Percentiles rank a stretch among this genome's conserved stretches.
Conservation (phyloP, 2,329 filamentous ascomycete species). For the Aspergillus amoenus region DNA sequence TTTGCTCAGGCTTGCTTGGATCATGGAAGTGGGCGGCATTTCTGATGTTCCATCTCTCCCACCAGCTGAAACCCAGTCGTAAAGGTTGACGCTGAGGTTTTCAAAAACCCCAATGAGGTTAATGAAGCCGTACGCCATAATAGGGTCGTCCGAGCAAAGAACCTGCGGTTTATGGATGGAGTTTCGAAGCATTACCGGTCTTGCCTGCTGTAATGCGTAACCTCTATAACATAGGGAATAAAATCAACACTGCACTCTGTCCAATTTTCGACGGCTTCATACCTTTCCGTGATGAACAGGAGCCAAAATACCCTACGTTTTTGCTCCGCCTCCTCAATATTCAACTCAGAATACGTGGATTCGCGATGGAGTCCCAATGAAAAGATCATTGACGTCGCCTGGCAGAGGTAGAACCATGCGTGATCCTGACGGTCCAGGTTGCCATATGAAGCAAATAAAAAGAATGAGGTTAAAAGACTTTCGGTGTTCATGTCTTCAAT, state of each 20-base stretch:
- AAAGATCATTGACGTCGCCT: slow-evolving; percentile 67
- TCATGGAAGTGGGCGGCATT: slow-evolving; percentile 36
- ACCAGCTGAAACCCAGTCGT: slow-evolving; percentile 40
- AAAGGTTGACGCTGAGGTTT: slow-evolving; percentile 37
- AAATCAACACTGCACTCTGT: not conserved
- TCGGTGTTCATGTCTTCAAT: slow-evolving; percentile 42
- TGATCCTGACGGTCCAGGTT: slow-evolving; percentile 71
- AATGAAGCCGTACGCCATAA: slow-evolving; percentile 41
- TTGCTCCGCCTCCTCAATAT: slow-evolving; percentile 58
- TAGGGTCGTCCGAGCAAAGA: slow-evolving; percentile 56
- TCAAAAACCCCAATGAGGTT: slow-evolving; percentile 42
- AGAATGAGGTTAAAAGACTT: slow-evolving; percentile 68
- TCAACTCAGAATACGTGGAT: slow-evolving; percentile 49
- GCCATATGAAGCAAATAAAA: slow-evolving; percentile 71
- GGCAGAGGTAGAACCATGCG: slow-evolving; percentile 76
- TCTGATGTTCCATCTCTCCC: slow-evolving; percentile 31
- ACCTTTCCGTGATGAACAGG: slow-evolving; percentile 70
- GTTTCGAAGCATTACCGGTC: slow-evolving; percentile 68
- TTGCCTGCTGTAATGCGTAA: slow-evolving; percentile 69
- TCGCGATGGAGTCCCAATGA: slow-evolving; percentile 46
- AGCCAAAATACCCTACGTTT: slow-evolving; percentile 71
- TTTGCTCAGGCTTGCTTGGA: slow-evolving; percentile 54
- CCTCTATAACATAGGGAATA: slow-evolving; percentile 46
- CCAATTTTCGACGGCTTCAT: slow-evolving; percentile 18
- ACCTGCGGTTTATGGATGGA: slow-evolving; percentile 64